These are phyloP conservation scores for Neonectria neomacrospora DNA, from an alignment of 2,329 filamentous ascomycete species.

Conservation along the genomic window DNA sequence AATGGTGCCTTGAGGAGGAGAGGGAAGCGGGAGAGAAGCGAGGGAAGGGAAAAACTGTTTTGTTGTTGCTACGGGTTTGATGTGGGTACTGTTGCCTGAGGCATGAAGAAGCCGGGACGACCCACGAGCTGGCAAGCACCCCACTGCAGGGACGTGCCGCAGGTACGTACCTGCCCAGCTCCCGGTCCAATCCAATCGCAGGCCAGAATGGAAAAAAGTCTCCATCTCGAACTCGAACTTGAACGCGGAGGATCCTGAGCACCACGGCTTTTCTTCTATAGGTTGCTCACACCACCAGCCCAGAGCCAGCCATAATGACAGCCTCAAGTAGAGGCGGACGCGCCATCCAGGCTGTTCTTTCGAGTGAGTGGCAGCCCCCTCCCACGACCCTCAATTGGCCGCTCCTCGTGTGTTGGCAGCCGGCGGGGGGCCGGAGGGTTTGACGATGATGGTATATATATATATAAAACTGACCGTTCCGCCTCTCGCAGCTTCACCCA, in stretches of 20 bases:
- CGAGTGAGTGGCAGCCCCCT: slow-evolving; percentile 54
- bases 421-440: neutral
- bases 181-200: neutral
- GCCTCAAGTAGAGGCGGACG: slow-evolving; percentile 67
- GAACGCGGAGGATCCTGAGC: slow-evolving; percentile 31
- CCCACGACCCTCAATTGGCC: slow-evolving; percentile 35
- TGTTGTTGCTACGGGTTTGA: slow-evolving; percentile 17
- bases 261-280: slow-evolving; percentile 27
- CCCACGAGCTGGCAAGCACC: too few relatives aligned
- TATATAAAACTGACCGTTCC: slow-evolving; percentile 9
- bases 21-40: slow-evolving; percentile 50
- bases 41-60: slow-evolving; percentile 34
- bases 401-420: slow-evolving; percentile 13
- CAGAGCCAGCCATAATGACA: slow-evolving; percentile 53
- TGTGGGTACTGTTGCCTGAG: slow-evolving; percentile 42
- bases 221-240: slow-evolving; percentile 30
- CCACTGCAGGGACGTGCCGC: too few relatives aligned
- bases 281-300: slow-evolving; percentile 30
- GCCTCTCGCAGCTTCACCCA: slow-evolving; percentile 42
- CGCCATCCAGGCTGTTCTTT: slow-evolving; percentile 60
- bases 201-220: slow-evolving; percentile 36
- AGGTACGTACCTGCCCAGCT: slow-evolving; percentile 40
- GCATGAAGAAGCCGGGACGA: too few relatives aligned
- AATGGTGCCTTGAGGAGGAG: slow-evolving; percentile 73
- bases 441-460: too few relatives aligned